These are phyloP conservation scores for Athelia sp. DNA, from an alignment of 1,284 basidiomycete species.

Conservation along the genomic window DNA sequence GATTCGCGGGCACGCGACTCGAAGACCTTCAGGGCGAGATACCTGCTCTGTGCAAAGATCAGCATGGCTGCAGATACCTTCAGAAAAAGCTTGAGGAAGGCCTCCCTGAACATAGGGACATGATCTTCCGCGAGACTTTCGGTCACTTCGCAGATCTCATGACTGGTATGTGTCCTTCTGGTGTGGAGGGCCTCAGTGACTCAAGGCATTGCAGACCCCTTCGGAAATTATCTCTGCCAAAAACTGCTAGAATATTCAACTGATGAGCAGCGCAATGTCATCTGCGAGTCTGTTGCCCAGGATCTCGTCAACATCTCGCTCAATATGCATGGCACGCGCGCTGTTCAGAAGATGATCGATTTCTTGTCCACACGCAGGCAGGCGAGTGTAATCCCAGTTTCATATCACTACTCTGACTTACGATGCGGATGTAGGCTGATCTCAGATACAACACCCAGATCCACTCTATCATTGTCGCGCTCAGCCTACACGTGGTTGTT, in stretches of 20 bases:
- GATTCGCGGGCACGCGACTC: slow-evolving; percentile 90
- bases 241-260: slow-evolving; percentile 97
- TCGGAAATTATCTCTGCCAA: slow-evolving; percentile 99
- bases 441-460: slow-evolving; percentile 85
- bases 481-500: slow-evolving; percentile 97
- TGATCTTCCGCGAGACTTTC: slow-evolving; percentile 99
- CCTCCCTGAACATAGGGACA: slow-evolving; percentile 90
- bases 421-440: slow-evolving; percentile 59
- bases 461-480: slow-evolving; percentile 93
- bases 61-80: slow-evolving; percentile 97
- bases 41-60: slow-evolving; percentile 92
- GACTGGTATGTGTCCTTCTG: slow-evolving; percentile 60
- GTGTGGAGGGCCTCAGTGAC: slow-evolving; percentile 3
- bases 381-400: slow-evolving; percentile 46
- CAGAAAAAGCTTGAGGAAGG: slow-evolving; percentile 99
- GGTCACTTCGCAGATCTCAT: slow-evolving; percentile 97
- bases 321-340: slow-evolving; percentile 99
- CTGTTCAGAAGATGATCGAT: slow-evolving; percentile 99
- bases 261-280: slow-evolving; percentile 95
- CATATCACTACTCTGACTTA: slow-evolving; percentile 35
- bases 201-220: slow-evolving; percentile 70
- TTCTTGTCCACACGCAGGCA: slow-evolving; percentile 95
- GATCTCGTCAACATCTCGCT: slow-evolving; percentile 97
- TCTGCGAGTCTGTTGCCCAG: slow-evolving; percentile 96
- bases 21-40: slow-evolving; percentile 97